phyloP scores from a whole-genome alignment of 768 basidiomycete genomes.

The Trametes cubensis region DNA sequence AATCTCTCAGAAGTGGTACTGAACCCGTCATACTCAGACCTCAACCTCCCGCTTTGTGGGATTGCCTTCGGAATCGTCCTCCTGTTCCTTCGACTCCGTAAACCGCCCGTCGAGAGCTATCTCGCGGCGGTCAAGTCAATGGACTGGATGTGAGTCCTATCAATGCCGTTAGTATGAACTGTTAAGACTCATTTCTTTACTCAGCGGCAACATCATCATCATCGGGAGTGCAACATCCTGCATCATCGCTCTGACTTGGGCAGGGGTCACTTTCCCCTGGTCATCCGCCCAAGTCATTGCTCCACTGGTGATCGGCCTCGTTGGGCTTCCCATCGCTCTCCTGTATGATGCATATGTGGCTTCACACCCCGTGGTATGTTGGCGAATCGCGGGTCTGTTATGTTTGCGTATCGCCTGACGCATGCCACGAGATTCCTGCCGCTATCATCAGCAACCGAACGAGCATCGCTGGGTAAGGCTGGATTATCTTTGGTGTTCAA shows the following conservation, averaged over 20 bases:
- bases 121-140: slow-evolving; percentile 30
- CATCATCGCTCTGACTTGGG: slow-evolving; percentile 35
- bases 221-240: slow-evolving; percentile 25
- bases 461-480: slow-evolving; percentile 2
- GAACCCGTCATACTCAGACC: background rate
- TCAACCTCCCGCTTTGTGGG: slow-evolving; percentile 21
- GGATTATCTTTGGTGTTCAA: no score
- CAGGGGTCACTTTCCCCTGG: slow-evolving; percentile 42
- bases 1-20: no score
- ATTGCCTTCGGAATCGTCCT: slow-evolving; percentile 6
- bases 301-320: slow-evolving; percentile 5
- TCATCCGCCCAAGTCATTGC: slow-evolving; percentile 23
- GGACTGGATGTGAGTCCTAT: slow-evolving; percentile 45
- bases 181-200: background rate
- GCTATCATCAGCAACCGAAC: slow-evolving; percentile 15
- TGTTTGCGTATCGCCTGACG: no score
- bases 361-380: slow-evolving; percentile 29
- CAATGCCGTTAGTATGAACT: no score
- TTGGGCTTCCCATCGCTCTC: background rate
- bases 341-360: slow-evolving; percentile 34
- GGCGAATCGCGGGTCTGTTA: no score
- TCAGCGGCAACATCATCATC: slow-evolving; percentile 32
- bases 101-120: slow-evolving; percentile 26
- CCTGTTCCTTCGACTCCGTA: slow-evolving; percentile 13
- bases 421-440: slow-evolving; percentile 13